phyloP scores from a whole-genome alignment of 1,139 yeast genomes.

The Taphrina flavorubra region DNA sequence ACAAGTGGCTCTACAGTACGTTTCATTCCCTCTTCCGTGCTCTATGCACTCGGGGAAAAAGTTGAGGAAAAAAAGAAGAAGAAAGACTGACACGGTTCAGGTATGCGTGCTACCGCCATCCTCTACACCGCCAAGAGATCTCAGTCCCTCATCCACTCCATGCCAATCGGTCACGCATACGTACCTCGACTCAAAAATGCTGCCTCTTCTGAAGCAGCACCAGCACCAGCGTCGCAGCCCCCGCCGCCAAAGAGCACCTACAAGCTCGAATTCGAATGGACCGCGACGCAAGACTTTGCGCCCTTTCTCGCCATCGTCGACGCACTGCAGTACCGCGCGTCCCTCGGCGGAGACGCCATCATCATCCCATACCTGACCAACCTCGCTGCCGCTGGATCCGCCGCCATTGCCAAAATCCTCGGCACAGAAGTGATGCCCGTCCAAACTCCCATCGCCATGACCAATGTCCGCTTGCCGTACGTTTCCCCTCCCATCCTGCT shows the following conservation, averaged over 20 bases:
- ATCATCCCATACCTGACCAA: slow-evolving; percentile 59
- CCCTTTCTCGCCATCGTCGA: slow-evolving; percentile 52
- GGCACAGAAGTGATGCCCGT: slow-evolving; percentile 55
- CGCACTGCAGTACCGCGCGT: slow-evolving; percentile 60
- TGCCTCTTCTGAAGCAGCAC: no score
- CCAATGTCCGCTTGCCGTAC: slow-evolving; percentile 58
- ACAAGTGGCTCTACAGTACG: slow-evolving; percentile 62
- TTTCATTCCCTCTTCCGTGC: background rate
- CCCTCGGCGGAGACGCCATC: slow-evolving; percentile 67
- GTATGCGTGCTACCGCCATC: slow-evolving; percentile 66
- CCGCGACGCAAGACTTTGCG: slow-evolving; percentile 54
- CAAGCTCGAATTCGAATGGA: slow-evolving; percentile 50
- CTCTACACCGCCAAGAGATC: slow-evolving; percentile 63
- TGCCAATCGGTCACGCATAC: slow-evolving; percentile 64
- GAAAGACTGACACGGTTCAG: slow-evolving; percentile 57
- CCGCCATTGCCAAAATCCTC: slow-evolving; percentile 52
- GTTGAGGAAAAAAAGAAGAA: no score
- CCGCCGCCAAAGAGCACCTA: slow-evolving; percentile 20
- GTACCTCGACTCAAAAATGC: slow-evolving; percentile 44
- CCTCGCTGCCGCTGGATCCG: slow-evolving; percentile 58
- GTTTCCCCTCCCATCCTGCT: no score
- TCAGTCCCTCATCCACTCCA: slow-evolving; percentile 61
- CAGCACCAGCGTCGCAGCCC: background rate
- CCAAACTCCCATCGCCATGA: slow-evolving; percentile 54
- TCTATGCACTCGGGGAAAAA: no score